phyloP scores from a whole-genome alignment of 2,329 filamentous ascomycete genomes.

The Aspergillus chevalieri region DNA sequence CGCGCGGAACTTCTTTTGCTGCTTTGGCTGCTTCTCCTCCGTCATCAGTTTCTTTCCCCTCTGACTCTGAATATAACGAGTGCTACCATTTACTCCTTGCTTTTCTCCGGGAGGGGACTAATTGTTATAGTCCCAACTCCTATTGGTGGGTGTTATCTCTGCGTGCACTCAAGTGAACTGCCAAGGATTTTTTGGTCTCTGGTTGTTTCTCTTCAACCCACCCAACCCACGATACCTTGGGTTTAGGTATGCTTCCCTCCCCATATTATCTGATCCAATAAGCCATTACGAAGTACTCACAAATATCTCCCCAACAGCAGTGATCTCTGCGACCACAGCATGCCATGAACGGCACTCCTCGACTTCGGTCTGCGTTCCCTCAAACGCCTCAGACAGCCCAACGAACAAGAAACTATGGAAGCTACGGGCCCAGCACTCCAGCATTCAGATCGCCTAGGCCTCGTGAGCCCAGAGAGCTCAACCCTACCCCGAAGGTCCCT shows the following conservation, averaged over 20 bases:
- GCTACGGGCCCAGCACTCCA: slow-evolving; percentile 15
- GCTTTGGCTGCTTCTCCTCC: slow-evolving; percentile 13
- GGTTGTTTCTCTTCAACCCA: neutral
- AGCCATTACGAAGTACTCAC: no score
- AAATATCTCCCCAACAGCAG: neutral
- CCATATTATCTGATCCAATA: no score
- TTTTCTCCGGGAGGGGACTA: neutral
- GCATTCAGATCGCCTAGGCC: slow-evolving; percentile 8
- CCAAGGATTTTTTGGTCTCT: neutral
- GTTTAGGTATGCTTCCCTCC: neutral
- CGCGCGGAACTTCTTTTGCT: slow-evolving; percentile 12
- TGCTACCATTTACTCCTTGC: neutral
- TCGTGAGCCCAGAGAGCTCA: slow-evolving; percentile 18
- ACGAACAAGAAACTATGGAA: slow-evolving; percentile 27
- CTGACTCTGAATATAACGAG: neutral
- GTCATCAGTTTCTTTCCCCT: slow-evolving; percentile 2
- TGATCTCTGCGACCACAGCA: slow-evolving; percentile 35
- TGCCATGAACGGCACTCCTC: slow-evolving; percentile 80
- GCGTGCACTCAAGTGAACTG: neutral
- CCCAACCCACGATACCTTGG: no score
- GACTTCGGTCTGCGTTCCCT: slow-evolving; percentile 75
- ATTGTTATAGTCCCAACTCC: neutral
- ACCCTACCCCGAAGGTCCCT: slow-evolving; percentile 18
- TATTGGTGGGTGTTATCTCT: neutral
- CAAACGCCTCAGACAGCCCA: slow-evolving; percentile 58